Conservation (phyloP, 345 rosid genomes). For the Pugionium cornutum region DNA sequence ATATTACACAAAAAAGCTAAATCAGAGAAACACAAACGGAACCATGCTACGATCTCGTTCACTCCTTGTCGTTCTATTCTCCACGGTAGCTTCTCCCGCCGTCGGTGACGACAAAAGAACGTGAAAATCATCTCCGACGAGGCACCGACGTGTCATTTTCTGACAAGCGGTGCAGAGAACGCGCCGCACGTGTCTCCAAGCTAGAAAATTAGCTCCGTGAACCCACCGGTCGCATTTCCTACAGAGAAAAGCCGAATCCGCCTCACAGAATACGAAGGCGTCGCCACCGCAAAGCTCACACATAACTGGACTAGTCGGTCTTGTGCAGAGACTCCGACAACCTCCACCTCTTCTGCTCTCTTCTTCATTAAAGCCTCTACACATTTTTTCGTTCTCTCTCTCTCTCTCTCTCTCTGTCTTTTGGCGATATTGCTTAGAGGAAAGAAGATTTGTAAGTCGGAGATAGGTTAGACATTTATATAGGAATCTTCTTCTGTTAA, state of each 20-base stretch:
- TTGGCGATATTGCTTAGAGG: too few species aligned
- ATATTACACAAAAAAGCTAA: constrained; percentile 19
- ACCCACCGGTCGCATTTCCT: constrained; percentile 68
- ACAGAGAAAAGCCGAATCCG: constrained; percentile 78
- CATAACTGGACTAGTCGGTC: constrained; percentile 26
- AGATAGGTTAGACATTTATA: too few species aligned
- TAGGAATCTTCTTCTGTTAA: too few species aligned
- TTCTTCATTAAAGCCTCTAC: too few species aligned
- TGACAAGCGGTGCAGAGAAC: constrained; percentile 67
- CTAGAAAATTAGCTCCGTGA: constrained; percentile 80
- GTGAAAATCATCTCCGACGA: constrained; percentile 52
- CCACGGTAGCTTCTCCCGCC: constrained; percentile 13
- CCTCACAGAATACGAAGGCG: constrained; percentile 73
- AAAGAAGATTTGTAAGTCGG: too few species aligned
- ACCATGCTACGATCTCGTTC: constrained; percentile 36
- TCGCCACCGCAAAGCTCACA: constrained; percentile 69
- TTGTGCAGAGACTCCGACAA: constrained; percentile 33
- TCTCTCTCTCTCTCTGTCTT: too few species aligned
- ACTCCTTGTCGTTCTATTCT: constrained; percentile 21
- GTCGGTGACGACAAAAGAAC: constrained; percentile 26
- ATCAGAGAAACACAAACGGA: constrained; percentile 69
- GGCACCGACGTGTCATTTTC: constrained; percentile 57
- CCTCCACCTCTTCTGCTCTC: constrained; percentile 22
- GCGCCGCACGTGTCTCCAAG: constrained; percentile 73
- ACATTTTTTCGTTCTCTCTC: too few species aligned